Conservation (phyloP, 805 yeast species). For the Kodamaea jinghongensis region DNA sequence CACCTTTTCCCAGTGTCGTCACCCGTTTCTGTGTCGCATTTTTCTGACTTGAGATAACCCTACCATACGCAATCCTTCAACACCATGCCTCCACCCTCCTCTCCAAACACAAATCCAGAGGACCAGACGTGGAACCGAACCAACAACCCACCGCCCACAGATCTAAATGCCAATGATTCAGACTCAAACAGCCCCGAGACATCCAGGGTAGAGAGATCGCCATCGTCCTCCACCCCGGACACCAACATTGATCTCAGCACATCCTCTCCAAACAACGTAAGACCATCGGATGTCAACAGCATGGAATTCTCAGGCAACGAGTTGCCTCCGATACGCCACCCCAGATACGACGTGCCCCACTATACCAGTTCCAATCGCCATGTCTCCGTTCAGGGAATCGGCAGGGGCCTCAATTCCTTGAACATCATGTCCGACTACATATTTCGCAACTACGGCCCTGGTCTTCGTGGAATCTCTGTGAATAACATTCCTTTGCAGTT, state of each 20-base stretch:
- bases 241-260: background rate
- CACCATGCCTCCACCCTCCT: constrained; percentile 9
- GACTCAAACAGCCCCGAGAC: constrained; percentile 5
- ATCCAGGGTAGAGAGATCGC: constrained; percentile 1
- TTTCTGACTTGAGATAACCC: no score
- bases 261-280: background rate
- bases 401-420: constrained; percentile 12
- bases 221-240: constrained; percentile 1
- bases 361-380: constrained; percentile 2
- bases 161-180: background rate
- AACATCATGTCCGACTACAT: constrained; percentile 14
- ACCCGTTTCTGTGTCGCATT: no score
- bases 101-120: constrained; percentile 4
- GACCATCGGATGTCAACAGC: background rate
- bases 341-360: constrained; percentile 2
- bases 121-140: constrained; percentile 1
- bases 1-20: no score
- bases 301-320: constrained; percentile 8
- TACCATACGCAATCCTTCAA: background rate
- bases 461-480: constrained; percentile 4
- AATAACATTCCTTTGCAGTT: constrained; percentile 10
- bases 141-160: background rate
- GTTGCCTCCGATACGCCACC: constrained; percentile 4
- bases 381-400: constrained; percentile 9
- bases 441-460: constrained; percentile 10